phyloP scores from a whole-genome alignment of 768 basidiomycete genomes.

The Macrolepiota fuliginosa region DNA sequence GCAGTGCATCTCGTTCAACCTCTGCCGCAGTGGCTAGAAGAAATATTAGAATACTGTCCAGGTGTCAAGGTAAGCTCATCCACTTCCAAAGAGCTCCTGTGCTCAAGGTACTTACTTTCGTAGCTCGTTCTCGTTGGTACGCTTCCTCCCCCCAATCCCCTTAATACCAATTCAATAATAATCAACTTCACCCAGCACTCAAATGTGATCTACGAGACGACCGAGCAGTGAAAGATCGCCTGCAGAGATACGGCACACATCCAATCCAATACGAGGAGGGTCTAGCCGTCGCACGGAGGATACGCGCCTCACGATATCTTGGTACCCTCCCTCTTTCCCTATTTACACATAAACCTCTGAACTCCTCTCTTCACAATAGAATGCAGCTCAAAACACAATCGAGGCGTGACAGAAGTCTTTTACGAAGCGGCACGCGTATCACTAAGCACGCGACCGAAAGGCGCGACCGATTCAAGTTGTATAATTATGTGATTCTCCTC shows the following conservation, averaged over 20 bases:
- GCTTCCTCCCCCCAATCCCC: slow-evolving; percentile 27
- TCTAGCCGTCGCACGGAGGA: slow-evolving; percentile 80
- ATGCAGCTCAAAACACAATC: slow-evolving; percentile 96
- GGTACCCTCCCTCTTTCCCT: slow-evolving; percentile 48
- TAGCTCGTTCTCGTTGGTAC: slow-evolving; percentile 87
- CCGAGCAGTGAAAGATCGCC: slow-evolving; percentile 60
- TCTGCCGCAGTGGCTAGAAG: slow-evolving; percentile 83
- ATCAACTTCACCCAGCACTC: slow-evolving; percentile 56
- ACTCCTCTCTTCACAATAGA: slow-evolving; percentile 47
- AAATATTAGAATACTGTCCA: slow-evolving; percentile 89
- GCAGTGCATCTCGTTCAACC: not conserved
- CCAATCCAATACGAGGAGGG: slow-evolving; percentile 93
- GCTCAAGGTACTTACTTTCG: not conserved
- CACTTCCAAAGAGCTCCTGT: not conserved
- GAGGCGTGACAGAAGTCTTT: slow-evolving; percentile 92
- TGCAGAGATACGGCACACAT: slow-evolving; percentile 66
- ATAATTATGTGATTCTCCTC: slow-evolving; percentile 52
- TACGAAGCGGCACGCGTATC: slow-evolving; percentile 89
- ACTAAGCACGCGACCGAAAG: slow-evolving; percentile 69
- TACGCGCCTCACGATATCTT: slow-evolving; percentile 90
- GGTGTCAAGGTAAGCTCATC: slow-evolving; percentile 77
- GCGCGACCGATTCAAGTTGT: slow-evolving; percentile 53
- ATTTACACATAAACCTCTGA: not conserved
- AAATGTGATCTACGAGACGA: slow-evolving; percentile 97
- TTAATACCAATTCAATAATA: not conserved